Conservation (phyloP, 1,284 basidiomycete species). For the Apiotrichum veenhuisii region DNA sequence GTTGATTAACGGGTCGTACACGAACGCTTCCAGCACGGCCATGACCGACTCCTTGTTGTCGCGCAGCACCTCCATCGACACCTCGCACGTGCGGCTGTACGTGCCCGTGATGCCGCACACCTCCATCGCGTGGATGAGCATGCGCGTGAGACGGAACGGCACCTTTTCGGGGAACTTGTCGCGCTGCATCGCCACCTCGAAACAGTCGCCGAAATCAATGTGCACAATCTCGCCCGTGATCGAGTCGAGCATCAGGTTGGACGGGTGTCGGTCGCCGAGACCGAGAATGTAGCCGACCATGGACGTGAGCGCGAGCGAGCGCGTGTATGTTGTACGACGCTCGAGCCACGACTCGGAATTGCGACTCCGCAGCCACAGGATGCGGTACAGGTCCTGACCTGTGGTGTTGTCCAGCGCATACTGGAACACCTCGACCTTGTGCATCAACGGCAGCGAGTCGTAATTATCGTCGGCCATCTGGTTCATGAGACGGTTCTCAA, state of each 20-base stretch:
- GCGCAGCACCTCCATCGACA: conserved; percentile 92
- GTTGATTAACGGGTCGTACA: conserved; percentile 59
- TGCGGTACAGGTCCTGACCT: conserved; percentile 97
- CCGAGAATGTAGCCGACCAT: conserved; percentile 98
- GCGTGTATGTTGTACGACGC: conserved; percentile 91
- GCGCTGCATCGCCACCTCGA: conserved; percentile 89
- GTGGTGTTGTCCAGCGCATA: conserved; percentile 98
- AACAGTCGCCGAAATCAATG: conserved; percentile 96
- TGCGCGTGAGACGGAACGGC: conserved; percentile 94
- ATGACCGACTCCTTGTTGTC: conserved; percentile 97
- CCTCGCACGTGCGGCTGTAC: conserved; percentile 93
- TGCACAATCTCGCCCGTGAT: conserved; percentile 93
- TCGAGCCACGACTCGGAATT: conserved; percentile 99
- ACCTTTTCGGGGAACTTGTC: conserved; percentile 99
- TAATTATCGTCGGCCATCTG: conserved; percentile 99
- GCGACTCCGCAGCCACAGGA: conserved; percentile 91
- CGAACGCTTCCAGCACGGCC: conserved; percentile 87
- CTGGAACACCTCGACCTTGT: conserved; percentile 99
- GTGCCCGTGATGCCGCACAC: conserved; percentile 97
- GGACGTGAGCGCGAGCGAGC: conserved; percentile 90
- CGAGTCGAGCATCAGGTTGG: conserved; percentile 89
- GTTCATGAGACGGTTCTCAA: conserved; percentile 97
- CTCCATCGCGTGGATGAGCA: conserved; percentile 99
- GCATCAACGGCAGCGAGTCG: conserved; percentile 86
- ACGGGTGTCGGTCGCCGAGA: conserved; percentile 96